Evolutionary conservation across 179 eudicot species (phyloP).

Genomic region (Amaranthus tricolor): DNA sequence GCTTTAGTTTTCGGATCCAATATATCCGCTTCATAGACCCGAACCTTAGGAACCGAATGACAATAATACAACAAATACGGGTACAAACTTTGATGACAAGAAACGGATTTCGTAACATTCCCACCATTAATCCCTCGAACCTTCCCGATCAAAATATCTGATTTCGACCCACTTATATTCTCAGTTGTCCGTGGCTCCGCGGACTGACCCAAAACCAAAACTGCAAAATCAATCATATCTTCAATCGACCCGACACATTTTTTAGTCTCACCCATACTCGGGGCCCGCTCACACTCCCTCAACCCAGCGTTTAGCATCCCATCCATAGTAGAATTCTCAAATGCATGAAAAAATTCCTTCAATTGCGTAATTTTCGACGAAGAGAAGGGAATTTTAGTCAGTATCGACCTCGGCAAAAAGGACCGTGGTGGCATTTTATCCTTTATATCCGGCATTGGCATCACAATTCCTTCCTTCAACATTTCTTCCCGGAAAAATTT

Average conservation of each 20-base stretch:
- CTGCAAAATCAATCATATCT: constrained; percentile 83
- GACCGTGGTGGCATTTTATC: constrained; percentile 83
- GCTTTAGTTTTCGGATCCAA: constrained; percentile 52
- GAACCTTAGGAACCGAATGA: constrained; percentile 87
- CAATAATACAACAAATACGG: constrained; percentile 83
- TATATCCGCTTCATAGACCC: constrained; percentile 83
- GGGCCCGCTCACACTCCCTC: constrained; percentile 71
- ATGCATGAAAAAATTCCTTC: constrained; percentile 55
- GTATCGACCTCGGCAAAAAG: constrained; percentile 61
- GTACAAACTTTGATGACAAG: constrained; percentile 80
- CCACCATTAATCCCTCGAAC: constrained; percentile 74
- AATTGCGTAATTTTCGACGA: constrained; percentile 34
- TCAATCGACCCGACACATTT: constrained; percentile 76
- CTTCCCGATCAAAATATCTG: constrained; percentile 51
- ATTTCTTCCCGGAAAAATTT: constrained; percentile 65
- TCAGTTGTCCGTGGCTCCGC: constrained; percentile 59
- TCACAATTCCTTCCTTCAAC: constrained; percentile 52
- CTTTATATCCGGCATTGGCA: constrained; percentile 77
- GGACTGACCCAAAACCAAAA: constrained; percentile 59
- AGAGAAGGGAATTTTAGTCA: constrained; percentile 64
- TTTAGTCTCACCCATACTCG: constrained; percentile 71
- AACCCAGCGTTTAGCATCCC: constrained; percentile 43
- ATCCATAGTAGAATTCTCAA: constrained; percentile 48
- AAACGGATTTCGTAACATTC: constrained; percentile 66
- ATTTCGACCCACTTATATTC: constrained; percentile 50